These are phyloP conservation scores for Cadophora malorum DNA, from an alignment of 2,329 filamentous ascomycete genomes.

Conservation along the genomic window DNA sequence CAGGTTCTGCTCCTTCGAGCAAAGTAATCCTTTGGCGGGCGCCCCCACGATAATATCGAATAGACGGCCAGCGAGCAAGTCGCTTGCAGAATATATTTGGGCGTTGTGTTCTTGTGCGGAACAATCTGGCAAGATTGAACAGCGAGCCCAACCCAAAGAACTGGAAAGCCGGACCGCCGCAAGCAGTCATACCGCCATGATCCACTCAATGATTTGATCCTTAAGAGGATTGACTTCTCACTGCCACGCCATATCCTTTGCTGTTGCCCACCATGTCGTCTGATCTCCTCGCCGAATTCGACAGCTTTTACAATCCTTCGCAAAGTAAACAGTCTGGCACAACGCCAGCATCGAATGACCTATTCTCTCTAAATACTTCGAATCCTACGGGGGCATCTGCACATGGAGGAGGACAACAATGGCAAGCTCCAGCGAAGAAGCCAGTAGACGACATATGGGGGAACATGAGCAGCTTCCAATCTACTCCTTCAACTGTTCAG, in stretches of 20 bases:
- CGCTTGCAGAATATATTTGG: not conserved
- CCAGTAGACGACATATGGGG: slow-evolving; percentile 39
- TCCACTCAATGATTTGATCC: slow-evolving; percentile 15
- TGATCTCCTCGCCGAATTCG: slow-evolving; percentile 70
- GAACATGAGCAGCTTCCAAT: slow-evolving; percentile 33
- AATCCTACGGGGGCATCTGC: slow-evolving; percentile 20
- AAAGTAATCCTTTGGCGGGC: not conserved
- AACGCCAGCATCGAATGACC: slow-evolving; percentile 36
- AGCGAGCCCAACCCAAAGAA: not conserved
- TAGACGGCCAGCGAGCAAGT: not conserved
- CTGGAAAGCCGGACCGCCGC: not conserved
- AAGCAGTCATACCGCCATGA: slow-evolving; percentile 12
- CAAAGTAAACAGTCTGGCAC: slow-evolving; percentile 40
- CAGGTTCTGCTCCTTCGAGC: not conserved
- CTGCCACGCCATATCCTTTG: not conserved
- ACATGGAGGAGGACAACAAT: slow-evolving; percentile 28
- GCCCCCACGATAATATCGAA: not conserved
- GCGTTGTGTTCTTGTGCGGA: not conserved
- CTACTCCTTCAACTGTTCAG: slow-evolving; percentile 4
- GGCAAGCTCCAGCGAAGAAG: slow-evolving; percentile 29
- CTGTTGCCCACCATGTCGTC: slow-evolving; percentile 59
- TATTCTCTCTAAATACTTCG: slow-evolving; percentile 33
- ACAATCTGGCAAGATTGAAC: not conserved
- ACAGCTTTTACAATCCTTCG: slow-evolving; percentile 52
- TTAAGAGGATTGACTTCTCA: not conserved